Conservation (phyloP, 169 alveolate species). For the Ichthyophthirius multifiliis region DNA sequence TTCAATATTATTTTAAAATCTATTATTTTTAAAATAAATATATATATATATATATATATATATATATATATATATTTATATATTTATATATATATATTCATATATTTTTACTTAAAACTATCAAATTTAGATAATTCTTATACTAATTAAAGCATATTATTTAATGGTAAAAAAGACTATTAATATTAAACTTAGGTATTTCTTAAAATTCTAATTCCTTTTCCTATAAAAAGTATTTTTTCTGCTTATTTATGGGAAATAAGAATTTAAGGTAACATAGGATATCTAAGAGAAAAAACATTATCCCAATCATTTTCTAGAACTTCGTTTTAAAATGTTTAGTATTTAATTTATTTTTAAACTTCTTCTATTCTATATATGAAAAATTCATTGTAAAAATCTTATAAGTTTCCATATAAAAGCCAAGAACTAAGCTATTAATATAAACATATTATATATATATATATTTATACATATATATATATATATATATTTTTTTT, state of each 20-base stretch:
- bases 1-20: background rate
- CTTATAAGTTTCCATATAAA: slow-evolving; percentile 2
- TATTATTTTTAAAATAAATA: no score
- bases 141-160: background rate
- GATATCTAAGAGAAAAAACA: background rate
- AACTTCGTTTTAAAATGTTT: background rate
- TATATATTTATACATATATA: background rate
- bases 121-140: background rate
- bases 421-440: slow-evolving; percentile 5
- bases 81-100: background rate
- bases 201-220: slow-evolving; percentile 11
- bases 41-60: no score
- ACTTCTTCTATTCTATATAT: slow-evolving; percentile 1
- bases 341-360: background rate
- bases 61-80: no score
- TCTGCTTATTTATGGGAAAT: background rate
- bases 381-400: slow-evolving; percentile 12
- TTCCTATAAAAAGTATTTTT: slow-evolving; percentile 11
- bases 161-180: background rate
- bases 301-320: slow-evolving; percentile 16
- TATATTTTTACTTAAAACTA: background rate
- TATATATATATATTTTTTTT: background rate
- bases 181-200: background rate
- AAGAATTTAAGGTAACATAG: background rate
- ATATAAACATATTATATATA: background rate